These are phyloP conservation scores for Aspergillus piperis DNA, from an alignment of 2,329 filamentous ascomycete genomes.

Conservation along the genomic window DNA sequence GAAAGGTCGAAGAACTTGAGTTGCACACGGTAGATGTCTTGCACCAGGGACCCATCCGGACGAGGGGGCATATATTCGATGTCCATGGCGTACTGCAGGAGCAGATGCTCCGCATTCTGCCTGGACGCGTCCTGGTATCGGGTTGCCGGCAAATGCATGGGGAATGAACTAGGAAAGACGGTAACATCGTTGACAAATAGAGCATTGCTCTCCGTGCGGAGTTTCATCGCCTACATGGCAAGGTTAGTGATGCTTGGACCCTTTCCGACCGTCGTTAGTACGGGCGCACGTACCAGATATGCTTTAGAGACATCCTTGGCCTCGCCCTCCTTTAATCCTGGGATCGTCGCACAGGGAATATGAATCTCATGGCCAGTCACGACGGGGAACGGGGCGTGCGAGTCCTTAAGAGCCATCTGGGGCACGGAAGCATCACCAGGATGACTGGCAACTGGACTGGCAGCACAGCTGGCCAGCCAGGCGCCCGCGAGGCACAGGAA, in stretches of 20 bases:
- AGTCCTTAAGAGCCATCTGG: not conserved
- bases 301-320: not conserved
- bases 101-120: not conserved
- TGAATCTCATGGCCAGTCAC: constrained; percentile 9
- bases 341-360: not conserved
- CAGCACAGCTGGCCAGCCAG: constrained; percentile 2
- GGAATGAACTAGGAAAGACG: not conserved
- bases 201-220: constrained; percentile 2
- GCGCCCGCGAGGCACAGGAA: not conserved
- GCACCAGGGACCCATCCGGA: not conserved
- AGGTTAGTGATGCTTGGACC: not conserved
- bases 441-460: not conserved
- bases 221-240: not conserved
- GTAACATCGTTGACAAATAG: constrained; percentile 1
- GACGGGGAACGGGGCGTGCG: not conserved
- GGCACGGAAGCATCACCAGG: not conserved
- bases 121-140: not conserved
- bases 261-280: not conserved
- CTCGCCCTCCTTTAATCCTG: not conserved
- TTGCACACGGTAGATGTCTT: not conserved
- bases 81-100: constrained; percentile 1
- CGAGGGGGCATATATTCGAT: not conserved
- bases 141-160: not conserved
- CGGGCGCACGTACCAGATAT: not conserved
- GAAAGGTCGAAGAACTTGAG: constrained; percentile 1